A percentile compares a stretch with the other conserved stretches of the same genome.
phyloP scores from a whole-genome alignment of 2,329 filamentous ascomycete species.

The Uncinocarpus reesii region DNA sequence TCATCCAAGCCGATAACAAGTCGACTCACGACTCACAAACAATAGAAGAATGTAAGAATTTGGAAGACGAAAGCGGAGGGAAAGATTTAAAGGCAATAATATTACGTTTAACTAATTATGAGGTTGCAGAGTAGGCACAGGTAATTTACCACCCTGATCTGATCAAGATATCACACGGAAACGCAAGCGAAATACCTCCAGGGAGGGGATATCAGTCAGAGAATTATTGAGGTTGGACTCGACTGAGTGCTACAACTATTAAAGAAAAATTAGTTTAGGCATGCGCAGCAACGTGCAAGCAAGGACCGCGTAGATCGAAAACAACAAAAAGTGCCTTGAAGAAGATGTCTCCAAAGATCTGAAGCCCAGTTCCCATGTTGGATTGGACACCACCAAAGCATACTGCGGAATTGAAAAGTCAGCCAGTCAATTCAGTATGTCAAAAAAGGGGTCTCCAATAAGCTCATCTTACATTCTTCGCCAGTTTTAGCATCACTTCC shows the following conservation, averaged over 20 bases:
- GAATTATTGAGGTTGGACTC: too few relatives aligned
- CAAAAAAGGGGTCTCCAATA: not conserved
- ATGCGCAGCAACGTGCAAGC: constrained; percentile 44
- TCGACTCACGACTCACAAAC: too few relatives aligned
- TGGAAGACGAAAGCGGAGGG: too few relatives aligned
- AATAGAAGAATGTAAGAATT: too few relatives aligned
- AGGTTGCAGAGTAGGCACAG: not conserved
- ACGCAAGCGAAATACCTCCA: not conserved
- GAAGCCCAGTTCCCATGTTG: constrained; percentile 45
- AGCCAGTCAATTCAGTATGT: not conserved
- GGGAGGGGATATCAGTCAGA: not conserved
- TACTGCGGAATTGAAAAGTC: constrained; percentile 24
- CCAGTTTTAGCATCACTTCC: constrained; percentile 37
- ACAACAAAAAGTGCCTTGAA: constrained; percentile 52
- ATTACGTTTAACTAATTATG: too few relatives aligned
- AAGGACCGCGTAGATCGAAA: constrained; percentile 43
- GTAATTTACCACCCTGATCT: not conserved
- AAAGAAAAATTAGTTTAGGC: constrained; percentile 15
- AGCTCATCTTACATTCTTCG: constrained; percentile 28
- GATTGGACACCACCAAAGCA: constrained; percentile 53
- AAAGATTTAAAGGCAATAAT: too few relatives aligned
- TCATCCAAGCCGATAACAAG: not conserved
- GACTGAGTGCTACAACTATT: too few relatives aligned
- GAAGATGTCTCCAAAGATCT: constrained; percentile 52
- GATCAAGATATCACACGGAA: not conserved